A percentile compares a stretch with the other conserved stretches of the same genome.
phyloP scores from a whole-genome alignment of 2,329 filamentous ascomycete species.

The Elsinoe arachidis region DNA sequence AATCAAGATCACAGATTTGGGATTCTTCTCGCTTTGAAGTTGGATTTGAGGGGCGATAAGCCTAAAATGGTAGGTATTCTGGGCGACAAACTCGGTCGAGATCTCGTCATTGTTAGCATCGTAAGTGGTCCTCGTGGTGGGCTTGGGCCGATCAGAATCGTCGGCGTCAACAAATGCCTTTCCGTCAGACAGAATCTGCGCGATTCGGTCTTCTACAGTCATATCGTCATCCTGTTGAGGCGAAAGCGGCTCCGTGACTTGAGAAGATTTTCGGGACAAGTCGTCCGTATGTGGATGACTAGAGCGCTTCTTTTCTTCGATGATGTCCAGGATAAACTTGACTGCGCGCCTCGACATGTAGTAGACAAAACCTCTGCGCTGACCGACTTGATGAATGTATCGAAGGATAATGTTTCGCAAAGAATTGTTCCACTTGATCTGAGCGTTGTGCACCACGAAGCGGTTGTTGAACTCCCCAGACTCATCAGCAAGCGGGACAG shows the following conservation, averaged over 20 bases:
- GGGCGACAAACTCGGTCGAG: conserved; percentile 75
- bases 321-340: conserved; percentile 96
- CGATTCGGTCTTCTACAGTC: conserved; percentile 75
- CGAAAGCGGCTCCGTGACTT: conserved; percentile 21
- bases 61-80: conserved; percentile 89
- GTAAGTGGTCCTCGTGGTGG: conserved; percentile 28
- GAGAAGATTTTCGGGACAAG: conserved; percentile 4
- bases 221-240: conserved; percentile 50
- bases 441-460: conserved; percentile 95
- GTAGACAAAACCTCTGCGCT: conserved; percentile 91
- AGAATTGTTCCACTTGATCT: conserved; percentile 97
- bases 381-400: conserved; percentile 95
- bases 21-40: conserved; percentile 95
- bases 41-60: conserved; percentile 97
- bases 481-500: conserved; percentile 67
- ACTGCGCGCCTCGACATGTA: conserved; percentile 92
- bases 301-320: conserved; percentile 81
- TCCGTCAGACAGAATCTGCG: conserved; percentile 75
- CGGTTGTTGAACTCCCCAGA: conserved; percentile 95
- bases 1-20: conserved; percentile 90
- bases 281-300: conserved; percentile 33
- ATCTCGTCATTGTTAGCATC: conserved; percentile 59
- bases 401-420: conserved; percentile 91
- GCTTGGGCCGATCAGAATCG: conserved; percentile 37
- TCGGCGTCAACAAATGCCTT: conserved; percentile 72